phyloP scores from a whole-genome alignment of 495 filamentous ascomycete genomes.

The Neohortaea acidophila region DNA sequence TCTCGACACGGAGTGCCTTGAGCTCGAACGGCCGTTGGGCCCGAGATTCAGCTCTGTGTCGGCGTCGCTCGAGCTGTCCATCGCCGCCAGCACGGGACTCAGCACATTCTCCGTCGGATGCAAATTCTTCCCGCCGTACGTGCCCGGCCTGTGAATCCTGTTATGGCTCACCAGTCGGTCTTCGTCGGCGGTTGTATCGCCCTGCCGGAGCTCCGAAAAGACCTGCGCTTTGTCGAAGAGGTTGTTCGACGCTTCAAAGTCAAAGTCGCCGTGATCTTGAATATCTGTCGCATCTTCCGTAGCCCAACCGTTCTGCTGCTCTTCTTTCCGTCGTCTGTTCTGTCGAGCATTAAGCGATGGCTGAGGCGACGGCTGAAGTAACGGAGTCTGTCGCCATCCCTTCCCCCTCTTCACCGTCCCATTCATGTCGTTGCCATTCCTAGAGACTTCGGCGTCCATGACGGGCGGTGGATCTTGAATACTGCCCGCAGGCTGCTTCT shows the following conservation, averaged over 20 bases:
- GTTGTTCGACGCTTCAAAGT: constrained; percentile 72
- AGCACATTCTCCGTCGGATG: constrained; percentile 88
- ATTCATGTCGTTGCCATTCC: constrained; percentile 19
- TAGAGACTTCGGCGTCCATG: constrained; percentile 16
- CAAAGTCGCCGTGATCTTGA: constrained; percentile 88
- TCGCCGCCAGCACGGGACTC: constrained; percentile 36
- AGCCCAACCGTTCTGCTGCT: constrained; percentile 76
- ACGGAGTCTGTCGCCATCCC: constrained; percentile 74
- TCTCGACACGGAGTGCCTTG: constrained; percentile 36
- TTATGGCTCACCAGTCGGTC: constrained; percentile 84
- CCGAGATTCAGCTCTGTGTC: constrained; percentile 41
- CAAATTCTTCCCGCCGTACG: constrained; percentile 73
- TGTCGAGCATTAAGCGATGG: constrained; percentile 19
- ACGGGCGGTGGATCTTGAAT: constrained; percentile 13
- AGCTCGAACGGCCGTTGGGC: constrained; percentile 31
- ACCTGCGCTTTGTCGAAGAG: constrained; percentile 87
- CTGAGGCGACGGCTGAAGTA: constrained; percentile 38
- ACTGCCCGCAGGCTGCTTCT: constrained; percentile 15
- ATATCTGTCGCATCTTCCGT: constrained; percentile 94
- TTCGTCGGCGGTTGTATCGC: constrained; percentile 76
- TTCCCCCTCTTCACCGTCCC: constrained; percentile 27
- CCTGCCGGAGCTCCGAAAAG: constrained; percentile 74
- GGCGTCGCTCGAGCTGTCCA: constrained; percentile 52
- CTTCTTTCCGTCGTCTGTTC: constrained; percentile 31
- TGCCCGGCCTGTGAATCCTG: constrained; percentile 56